These are phyloP conservation scores for Periconia sp. DNA, from an alignment of 2,329 filamentous ascomycete species.

Conservation along the genomic window DNA sequence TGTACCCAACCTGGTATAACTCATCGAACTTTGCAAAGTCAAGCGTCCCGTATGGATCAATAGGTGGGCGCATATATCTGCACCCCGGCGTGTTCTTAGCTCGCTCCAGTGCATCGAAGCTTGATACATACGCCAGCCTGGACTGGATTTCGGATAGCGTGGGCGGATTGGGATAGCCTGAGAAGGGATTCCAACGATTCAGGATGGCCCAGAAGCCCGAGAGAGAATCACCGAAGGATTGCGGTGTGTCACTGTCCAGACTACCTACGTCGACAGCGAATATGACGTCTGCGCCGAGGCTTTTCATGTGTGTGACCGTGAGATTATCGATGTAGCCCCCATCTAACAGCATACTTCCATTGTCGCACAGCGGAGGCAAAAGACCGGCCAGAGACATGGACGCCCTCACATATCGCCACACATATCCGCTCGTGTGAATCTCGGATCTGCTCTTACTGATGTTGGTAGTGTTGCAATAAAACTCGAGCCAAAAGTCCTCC, in stretches of 20 bases:
- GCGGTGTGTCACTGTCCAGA: conserved; percentile 88
- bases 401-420: conserved; percentile 94
- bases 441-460: conserved; percentile 93
- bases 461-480: conserved; percentile 99
- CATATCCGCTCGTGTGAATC: conserved; percentile 94
- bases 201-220: conserved; percentile 94
- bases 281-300: conserved; percentile 88
- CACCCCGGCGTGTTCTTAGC: conserved; percentile 92
- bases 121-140: conserved; percentile 90
- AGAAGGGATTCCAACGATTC: conserved; percentile 98
- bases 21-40: conserved; percentile 99
- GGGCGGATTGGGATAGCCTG: conserved; percentile 84
- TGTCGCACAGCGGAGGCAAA: conserved; percentile 91
- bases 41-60: conserved; percentile 90
- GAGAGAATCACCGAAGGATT: conserved; percentile 90
- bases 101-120: conserved; percentile 89
- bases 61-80: conserved; percentile 93
- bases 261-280: conserved; percentile 96
- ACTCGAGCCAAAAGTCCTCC: conserved; percentile 98
- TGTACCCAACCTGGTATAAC: conserved; percentile 88
- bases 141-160: conserved; percentile 96
- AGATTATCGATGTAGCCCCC: conserved; percentile 97
- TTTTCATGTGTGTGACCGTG: conserved; percentile 97
- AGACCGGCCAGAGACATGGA: conserved; percentile 96
- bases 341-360: conserved; percentile 94